Evolutionary conservation across 2,329 filamentous ascomycete species (phyloP).

Genomic region (Mollisia scopiformis): DNA sequence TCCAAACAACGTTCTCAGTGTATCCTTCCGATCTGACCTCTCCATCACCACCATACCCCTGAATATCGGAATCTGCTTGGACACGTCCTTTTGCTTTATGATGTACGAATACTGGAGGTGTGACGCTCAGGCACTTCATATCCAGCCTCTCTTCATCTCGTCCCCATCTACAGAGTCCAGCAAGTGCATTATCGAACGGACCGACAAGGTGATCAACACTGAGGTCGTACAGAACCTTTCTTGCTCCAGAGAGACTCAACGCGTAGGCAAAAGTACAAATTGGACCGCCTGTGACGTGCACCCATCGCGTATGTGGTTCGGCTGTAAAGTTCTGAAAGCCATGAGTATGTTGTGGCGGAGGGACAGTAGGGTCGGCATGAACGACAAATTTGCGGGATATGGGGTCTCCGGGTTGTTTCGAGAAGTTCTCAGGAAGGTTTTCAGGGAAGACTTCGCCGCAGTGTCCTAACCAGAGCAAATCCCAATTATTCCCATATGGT

Average conservation of each 20-base stretch:
- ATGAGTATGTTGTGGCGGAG: constrained; percentile 19
- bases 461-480: constrained; percentile 42
- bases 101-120: constrained; percentile 41
- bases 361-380: constrained; percentile 31
- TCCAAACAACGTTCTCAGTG: constrained; percentile 40
- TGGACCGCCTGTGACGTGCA: constrained; percentile 32
- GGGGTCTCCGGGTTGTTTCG: constrained; percentile 1
- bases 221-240: constrained; percentile 47
- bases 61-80: constrained; percentile 38
- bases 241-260: constrained; percentile 35
- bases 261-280: constrained; percentile 42
- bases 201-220: constrained; percentile 42
- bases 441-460: constrained; percentile 34
- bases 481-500: constrained; percentile 40
- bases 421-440: constrained; percentile 3
- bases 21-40: constrained; percentile 14
- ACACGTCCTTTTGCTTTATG: constrained; percentile 36
- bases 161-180: constrained; percentile 33
- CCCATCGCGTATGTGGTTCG: constrained; percentile 28
- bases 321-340: constrained; percentile 15
- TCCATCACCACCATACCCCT: constrained; percentile 25
- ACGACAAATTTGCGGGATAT: constrained; percentile 27
- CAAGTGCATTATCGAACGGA: constrained; percentile 39
- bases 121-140: constrained; percentile 38
- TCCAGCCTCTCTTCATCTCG: constrained; percentile 31